Percentiles rank a stretch among this genome's conserved stretches.
Conservation (phyloP, 371 early-diverging fungal species). For the Mucor irregularis region DNA sequence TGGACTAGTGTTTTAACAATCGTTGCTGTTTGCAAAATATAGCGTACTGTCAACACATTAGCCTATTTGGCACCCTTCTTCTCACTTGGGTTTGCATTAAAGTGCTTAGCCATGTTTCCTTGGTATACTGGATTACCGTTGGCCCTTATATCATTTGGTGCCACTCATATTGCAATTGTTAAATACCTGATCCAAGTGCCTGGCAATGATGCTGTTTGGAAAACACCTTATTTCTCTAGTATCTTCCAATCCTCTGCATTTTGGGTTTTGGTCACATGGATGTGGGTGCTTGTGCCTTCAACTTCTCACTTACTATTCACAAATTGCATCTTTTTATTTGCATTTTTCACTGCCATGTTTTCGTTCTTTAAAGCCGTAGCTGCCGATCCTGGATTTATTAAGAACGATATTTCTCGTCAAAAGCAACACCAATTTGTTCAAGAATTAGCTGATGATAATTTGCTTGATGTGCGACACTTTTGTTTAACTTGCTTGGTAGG, state of each 20-base stretch:
- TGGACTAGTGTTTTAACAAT: too few species aligned
- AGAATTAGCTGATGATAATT: slow-evolving; percentile 67
- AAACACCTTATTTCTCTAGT: slow-evolving; percentile 82
- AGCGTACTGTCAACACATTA: slow-evolving; percentile 62
- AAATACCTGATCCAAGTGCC: slow-evolving; percentile 60
- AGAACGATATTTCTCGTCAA: slow-evolving; percentile 44
- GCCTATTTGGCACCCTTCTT: slow-evolving; percentile 76
- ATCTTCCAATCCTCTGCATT: slow-evolving; percentile 85
- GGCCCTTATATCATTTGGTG: slow-evolving; percentile 48
- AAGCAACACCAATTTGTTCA: slow-evolving; percentile 55
- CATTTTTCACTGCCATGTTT: slow-evolving; percentile 63
- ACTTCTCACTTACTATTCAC: slow-evolving; percentile 63
- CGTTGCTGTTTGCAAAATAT: too few species aligned
- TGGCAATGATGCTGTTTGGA: slow-evolving; percentile 59
- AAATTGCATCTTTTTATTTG: slow-evolving; percentile 61
- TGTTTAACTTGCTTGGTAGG: slow-evolving; percentile 78
- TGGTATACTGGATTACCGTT: slow-evolving; percentile 81
- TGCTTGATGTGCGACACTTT: slow-evolving; percentile 76
- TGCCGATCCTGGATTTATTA: slow-evolving; percentile 85
- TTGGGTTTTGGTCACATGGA: slow-evolving; percentile 70
- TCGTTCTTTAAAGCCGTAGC: slow-evolving; percentile 73
- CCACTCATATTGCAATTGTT: slow-evolving; percentile 63
- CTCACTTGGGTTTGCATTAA: slow-evolving; percentile 57
- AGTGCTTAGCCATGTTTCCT: slow-evolving; percentile 62
- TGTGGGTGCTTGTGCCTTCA: slow-evolving; percentile 28